Base-by-base conservation (phyloP, 495 filamentous ascomycete genomes). In the Trichoderma asperelloides region DNA sequence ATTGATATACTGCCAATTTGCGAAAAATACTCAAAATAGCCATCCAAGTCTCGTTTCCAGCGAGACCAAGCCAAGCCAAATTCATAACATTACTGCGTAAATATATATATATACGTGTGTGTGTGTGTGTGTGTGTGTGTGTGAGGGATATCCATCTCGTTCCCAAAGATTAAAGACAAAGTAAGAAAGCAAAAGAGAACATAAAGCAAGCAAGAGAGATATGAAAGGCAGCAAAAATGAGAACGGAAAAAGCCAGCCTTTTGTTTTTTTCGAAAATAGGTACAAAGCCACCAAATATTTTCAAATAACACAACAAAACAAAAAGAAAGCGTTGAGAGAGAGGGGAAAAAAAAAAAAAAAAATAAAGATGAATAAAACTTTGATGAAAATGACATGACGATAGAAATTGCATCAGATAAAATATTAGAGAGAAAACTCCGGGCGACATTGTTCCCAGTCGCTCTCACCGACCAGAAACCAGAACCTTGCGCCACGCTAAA, bases 381-480 rank as follows among this genome's bases (percentile, higher is more conserved):
- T 47, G 18, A 63, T 23, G 23, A 64, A 43, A 41, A 5, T n/a
- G 21, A 21, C 16, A 9, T n/a, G 33, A 64, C 62, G 40, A 64
- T 64, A 64, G 62, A 63, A 63, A 40, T 16, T 12, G 25, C 4
- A 33, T 0, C 25, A 18, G 8, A 40, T 15, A 8, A 37, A 64
- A 41, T 15, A 25, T 2, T 21, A 41, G 28, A 12, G 15, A 33
- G 12, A 33, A 64, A 39, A 64, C 33, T 43, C 33, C 18, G 18
- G 43, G 64, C 64, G 64, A 65, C 64, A 21, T 45, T 41, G 43
- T 43, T 65, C 64, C 64, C 43, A 49, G 43, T 49, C 64, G 64
- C 64, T 65, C 64, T 65, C 64, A 65, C 64, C 64, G 64, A 65
- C 64, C 64, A 65, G 41, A 51, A 65, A 25, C 64, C 18, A 27